Base-by-base conservation (phyloP, 805 yeast species). In the Saccharomycopsis malanga region DNA sequence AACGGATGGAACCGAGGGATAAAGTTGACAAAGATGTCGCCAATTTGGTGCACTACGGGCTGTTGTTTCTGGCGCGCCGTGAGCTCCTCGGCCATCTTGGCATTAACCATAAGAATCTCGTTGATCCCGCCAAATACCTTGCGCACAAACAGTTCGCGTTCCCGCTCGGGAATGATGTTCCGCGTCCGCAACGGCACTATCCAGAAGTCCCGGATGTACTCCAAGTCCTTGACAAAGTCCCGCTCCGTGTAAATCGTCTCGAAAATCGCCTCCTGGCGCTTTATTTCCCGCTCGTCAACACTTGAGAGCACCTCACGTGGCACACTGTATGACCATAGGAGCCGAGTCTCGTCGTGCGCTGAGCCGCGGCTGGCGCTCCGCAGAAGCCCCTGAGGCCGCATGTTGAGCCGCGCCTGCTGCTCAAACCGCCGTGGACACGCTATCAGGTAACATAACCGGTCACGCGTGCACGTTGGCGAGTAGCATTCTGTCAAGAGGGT, bases 341-440 rank as follows among this genome's bases (percentile, higher is more conserved):
- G 87, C 59, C 83, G 87, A 57, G 81, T 81, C 42, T 83, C 87
- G 21, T 81, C 94, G 49, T 79, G 82, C 44, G 81, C 66, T 1
- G 87, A 81, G 10, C 81, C 65, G 45, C 80, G 72, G 5, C 83
- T 75, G 36, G 82, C 89, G 12, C 91, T 85, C 42, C 94, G 69
- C 50, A 79, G 74, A 56, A 91, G 70, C 38, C 95, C 93, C 57
- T 84, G 83, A 2, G 93, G 87, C 61, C 86, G 86, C 78, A 87
- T 73, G 57, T 89, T 88, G 44, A 87, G 73, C 50, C 98, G 73
- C 3, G 96, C 95, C 61, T 91, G 98, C 64, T 93, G 98, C 64
- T 91, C 98, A 42, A 93, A 69, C 53, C 98, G 75, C 56, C 96
- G 76, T 14, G 98, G 98, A 66, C 98, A 93, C 10, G 96, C 94